Percentiles rank a stretch among this genome's conserved stretches.
phyloP scores from a whole-genome alignment of 495 filamentous ascomycete genomes.

The Thermochaetoides thermophila region DNA sequence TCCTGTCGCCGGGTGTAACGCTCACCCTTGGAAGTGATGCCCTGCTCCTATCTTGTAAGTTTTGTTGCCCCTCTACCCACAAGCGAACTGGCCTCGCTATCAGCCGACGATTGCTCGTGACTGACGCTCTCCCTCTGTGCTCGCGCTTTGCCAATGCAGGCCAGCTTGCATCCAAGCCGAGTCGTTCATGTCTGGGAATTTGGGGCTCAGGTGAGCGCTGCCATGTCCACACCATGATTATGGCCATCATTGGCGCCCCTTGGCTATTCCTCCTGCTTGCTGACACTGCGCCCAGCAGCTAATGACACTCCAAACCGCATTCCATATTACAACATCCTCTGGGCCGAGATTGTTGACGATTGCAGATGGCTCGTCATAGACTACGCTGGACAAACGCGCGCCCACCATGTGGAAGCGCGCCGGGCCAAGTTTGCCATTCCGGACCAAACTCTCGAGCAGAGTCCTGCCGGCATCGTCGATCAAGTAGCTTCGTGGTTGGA shows the following conservation, averaged over 20 bases:
- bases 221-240: neutral
- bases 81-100: too few species aligned
- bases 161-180: conserved; percentile 8
- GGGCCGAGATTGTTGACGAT: conserved; percentile 45
- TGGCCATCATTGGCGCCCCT: neutral
- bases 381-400: conserved; percentile 40
- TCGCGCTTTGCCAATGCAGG: conserved; percentile 3
- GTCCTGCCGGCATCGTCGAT: conserved; percentile 23
- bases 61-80: too few species aligned
- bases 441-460: neutral
- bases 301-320: conserved; percentile 27
- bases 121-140: neutral
- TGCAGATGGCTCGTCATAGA: conserved; percentile 53
- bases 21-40: conserved; percentile 12
- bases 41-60: conserved; percentile 12
- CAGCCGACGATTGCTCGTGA: too few species aligned
- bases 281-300: conserved; percentile 3
- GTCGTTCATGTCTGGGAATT: conserved; percentile 10
- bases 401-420: conserved; percentile 12
- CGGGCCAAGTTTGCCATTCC: conserved; percentile 13
- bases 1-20: conserved; percentile 13
- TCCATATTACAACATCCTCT: conserved; percentile 73
- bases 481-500: conserved; percentile 45
- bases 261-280: neutral
- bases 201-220: conserved; percentile 6